Evolutionary conservation across 1,284 basidiomycete genomes (phyloP), one percentile per base, ranked within the genome.

Genomic region (Cerioporus squamosus): DNA sequence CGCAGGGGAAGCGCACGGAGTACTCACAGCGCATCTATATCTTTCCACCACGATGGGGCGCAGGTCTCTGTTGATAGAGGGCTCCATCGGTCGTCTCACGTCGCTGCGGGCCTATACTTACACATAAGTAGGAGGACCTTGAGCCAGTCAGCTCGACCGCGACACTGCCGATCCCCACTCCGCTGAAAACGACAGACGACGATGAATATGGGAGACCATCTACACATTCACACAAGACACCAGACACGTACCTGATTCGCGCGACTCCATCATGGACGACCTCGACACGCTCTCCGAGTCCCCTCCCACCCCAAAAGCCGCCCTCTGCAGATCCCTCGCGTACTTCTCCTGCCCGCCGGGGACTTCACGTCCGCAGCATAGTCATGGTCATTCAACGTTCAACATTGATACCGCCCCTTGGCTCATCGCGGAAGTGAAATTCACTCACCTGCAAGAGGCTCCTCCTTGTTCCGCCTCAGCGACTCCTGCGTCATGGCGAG

Each of bases 251-350:
- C 60, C 53, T 22, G 44, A 40, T 4, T 49, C 33, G 6, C 51
- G 29, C 44, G 46, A 43, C 43, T 57, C 59, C 44, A 64, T 31
- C 62, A 64, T 52, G 1, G 62, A 64, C 54, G 62, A 64, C 49
- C 62, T 53, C 51, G 57, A 64, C 29, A 55, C 57, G 33, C 57
- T 55, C 33, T 59, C 62, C 12, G 59, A 36, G 42, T 51, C 52
- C 38, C 59, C 54, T 12, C 62, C 62, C 24, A 51, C 36, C 38
- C 62, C 62, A 22, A 64, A 64, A 38, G 59, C 62, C 3, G 59
- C 62, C 17, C 59, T 31, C 39, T 57, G 57, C 39, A 64, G 10
- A 20, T 61, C 54, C 45, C 33, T 53, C 40, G 33, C 51, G 33
- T 57, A 61, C 47, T 50, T 57, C 49, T 36, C 33, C 33, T 36